Conservation (phyloP, 208 protist species). For the Trypanosoma lewisi region DNA sequence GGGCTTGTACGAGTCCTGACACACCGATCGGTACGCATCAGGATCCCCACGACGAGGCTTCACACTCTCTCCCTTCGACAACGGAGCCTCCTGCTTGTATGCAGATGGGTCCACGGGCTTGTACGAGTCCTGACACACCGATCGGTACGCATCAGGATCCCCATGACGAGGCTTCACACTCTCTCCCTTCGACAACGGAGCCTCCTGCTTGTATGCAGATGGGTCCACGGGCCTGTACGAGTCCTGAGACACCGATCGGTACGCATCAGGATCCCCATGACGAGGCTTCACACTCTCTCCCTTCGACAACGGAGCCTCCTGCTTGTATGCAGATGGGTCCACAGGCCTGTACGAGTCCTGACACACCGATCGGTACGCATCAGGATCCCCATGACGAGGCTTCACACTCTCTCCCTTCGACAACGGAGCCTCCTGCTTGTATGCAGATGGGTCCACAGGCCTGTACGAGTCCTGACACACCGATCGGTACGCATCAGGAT, state of each 20-base stretch:
- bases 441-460: too few species aligned
- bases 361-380: too few species aligned
- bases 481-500: too few species aligned
- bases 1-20: slow-evolving; percentile 26
- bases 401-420: too few species aligned
- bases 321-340: slow-evolving; percentile 13
- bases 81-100: neutral
- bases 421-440: too few species aligned
- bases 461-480: too few species aligned
- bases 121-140: neutral
- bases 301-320: neutral
- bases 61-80: neutral
- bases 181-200: slow-evolving; percentile 1
- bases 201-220: slow-evolving; percentile 1
- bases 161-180: slow-evolving; percentile 7
- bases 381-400: too few species aligned
- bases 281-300: slow-evolving; percentile 7
- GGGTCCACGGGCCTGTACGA: neutral
- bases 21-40: neutral
- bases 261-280: slow-evolving; percentile 14
- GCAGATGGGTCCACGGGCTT: neutral
- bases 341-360: slow-evolving; percentile 5
- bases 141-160: slow-evolving; percentile 7
- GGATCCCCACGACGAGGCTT: slow-evolving; percentile 17
- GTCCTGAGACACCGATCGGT: neutral